Evolutionary conservation across 805 yeast genomes (phyloP).

Genomic region (Yarrowia phangngaensis): DNA sequence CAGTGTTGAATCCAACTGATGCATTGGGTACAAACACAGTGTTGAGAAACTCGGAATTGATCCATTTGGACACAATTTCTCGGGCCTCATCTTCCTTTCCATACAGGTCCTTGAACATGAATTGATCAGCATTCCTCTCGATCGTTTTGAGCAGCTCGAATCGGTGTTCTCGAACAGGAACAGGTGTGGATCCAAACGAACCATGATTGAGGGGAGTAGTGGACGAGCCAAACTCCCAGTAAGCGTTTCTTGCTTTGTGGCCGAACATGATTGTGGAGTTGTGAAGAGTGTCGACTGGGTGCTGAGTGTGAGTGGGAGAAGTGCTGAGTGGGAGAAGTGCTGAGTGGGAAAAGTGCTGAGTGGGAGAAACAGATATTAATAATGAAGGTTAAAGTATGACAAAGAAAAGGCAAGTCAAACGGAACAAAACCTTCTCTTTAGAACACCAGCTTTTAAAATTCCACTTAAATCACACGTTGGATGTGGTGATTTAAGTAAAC

Average conservation of each 20-base stretch:
- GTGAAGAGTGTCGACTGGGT: background rate
- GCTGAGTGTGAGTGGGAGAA: background rate
- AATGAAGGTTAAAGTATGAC: no score
- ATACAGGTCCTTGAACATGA: slow-evolving; percentile 37
- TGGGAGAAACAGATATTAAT: no score
- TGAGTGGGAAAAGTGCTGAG: no score
- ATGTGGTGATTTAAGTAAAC: no score
- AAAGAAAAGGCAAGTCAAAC: no score
- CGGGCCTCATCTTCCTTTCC: slow-evolving; percentile 40
- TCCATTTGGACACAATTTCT: slow-evolving; percentile 42
- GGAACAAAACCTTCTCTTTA: no score
- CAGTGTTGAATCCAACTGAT: slow-evolving; percentile 55
- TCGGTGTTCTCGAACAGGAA: slow-evolving; percentile 44
- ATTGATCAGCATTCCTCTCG: slow-evolving; percentile 49
- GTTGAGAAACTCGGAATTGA: slow-evolving; percentile 48
- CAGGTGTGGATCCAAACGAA: slow-evolving; percentile 57
- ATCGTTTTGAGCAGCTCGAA: slow-evolving; percentile 37
- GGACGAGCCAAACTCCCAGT: slow-evolving; percentile 46
- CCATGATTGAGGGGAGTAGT: slow-evolving; percentile 59
- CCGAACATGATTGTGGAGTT: slow-evolving; percentile 4
- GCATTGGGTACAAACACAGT: slow-evolving; percentile 58
- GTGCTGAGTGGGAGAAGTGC: no score
- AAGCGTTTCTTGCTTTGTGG: slow-evolving; percentile 32
- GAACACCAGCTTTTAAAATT: no score
- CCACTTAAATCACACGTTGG: no score